phyloP scores from a whole-genome alignment of 1,139 yeast species.

The Suhomyces taliae region DNA sequence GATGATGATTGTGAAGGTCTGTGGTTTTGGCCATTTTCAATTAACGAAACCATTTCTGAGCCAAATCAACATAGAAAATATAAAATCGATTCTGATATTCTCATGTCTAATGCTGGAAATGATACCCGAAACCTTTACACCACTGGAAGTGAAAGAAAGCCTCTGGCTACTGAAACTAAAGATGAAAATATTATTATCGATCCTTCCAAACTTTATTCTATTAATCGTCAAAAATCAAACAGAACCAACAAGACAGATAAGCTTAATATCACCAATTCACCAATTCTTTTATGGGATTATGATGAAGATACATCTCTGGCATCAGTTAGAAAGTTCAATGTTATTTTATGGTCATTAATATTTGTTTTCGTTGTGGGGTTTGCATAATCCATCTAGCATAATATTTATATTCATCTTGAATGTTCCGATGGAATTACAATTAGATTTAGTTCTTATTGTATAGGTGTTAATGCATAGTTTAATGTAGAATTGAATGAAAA shows the following conservation, averaged over 20 bases:
- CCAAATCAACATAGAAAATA: background rate
- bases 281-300: background rate
- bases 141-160: background rate
- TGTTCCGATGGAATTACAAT: too few relatives aligned
- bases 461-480: too few relatives aligned
- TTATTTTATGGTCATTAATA: background rate
- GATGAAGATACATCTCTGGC: background rate
- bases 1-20: background rate
- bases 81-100: background rate
- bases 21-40: constrained; percentile 6
- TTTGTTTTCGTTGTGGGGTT: constrained; percentile 1
- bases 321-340: background rate
- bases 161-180: too few relatives aligned
- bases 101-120: background rate
- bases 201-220: too few relatives aligned
- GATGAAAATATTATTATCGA: too few relatives aligned
- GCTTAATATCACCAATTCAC: background rate
- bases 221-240: background rate
- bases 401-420: background rate
- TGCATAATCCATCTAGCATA: background rate
- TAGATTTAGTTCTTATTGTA: too few relatives aligned
- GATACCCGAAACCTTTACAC: constrained; percentile 4
- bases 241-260: background rate
- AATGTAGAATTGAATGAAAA: too few relatives aligned
- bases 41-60: background rate